phyloP scores from a whole-genome alignment of 768 basidiomycete species.

The Auricularia heimuer region DNA sequence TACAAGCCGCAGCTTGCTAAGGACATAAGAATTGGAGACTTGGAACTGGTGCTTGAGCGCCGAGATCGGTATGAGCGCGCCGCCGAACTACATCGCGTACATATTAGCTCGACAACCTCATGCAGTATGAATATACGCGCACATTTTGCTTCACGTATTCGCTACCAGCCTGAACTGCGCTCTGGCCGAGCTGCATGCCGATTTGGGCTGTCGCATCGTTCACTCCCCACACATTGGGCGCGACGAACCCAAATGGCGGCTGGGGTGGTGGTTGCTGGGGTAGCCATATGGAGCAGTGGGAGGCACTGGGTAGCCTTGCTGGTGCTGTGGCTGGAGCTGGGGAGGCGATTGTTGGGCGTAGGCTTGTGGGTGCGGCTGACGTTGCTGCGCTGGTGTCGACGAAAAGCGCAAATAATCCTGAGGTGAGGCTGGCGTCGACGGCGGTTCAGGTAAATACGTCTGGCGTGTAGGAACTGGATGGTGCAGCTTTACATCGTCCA shows the following conservation, averaged over 20 bases:
- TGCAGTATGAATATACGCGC: constrained; percentile 19
- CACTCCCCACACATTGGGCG: constrained; percentile 67
- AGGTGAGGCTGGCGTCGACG: constrained; percentile 63
- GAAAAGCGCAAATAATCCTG: constrained; percentile 59
- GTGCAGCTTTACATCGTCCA: constrained; percentile 69
- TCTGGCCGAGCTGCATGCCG: constrained; percentile 90
- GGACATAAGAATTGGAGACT: constrained; percentile 92
- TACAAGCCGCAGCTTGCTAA: constrained; percentile 75
- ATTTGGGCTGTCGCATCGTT: constrained; percentile 92
- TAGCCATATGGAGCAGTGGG: constrained; percentile 21
- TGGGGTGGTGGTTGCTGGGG: constrained; percentile 27
- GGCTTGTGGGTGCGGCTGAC: constrained; percentile 9
- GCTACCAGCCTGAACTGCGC: constrained; percentile 86
- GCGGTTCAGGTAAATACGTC: constrained; percentile 75
- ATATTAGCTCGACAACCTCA: constrained; percentile 6
- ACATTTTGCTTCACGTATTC: constrained; percentile 95
- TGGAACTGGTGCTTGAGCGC: constrained; percentile 88
- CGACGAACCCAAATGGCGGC: constrained; percentile 23
- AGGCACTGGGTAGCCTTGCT: constrained; percentile 9
- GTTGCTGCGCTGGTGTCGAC: constrained; percentile 9
- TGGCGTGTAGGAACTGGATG: constrained; percentile 87
- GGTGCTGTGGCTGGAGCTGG: constrained; percentile 23
- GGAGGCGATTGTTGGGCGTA: constrained; percentile 32
- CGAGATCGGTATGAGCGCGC: constrained; percentile 56
- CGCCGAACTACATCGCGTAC: constrained; percentile 51